Conservation (phyloP, 148 eudicot genomes). For the Nepenthes mirabilis region DNA sequence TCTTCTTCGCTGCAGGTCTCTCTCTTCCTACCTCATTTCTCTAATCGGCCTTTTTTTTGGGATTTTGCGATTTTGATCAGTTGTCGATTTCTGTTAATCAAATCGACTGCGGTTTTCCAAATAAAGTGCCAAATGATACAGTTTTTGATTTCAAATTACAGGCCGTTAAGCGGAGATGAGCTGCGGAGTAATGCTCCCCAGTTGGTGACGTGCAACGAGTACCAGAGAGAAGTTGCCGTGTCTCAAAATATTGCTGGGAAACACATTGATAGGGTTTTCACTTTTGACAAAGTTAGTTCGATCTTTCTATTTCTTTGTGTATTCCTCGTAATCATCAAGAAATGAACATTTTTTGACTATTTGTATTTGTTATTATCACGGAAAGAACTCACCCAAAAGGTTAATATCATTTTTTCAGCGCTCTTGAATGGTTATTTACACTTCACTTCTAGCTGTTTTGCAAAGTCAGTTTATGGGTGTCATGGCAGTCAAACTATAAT, state of each 20-base stretch:
- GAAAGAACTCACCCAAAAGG: not conserved
- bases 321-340: too few relatives aligned
- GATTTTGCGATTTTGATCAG: not conserved
- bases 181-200: slow-evolving; percentile 80
- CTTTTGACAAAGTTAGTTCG: slow-evolving; percentile 44
- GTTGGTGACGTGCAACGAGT: slow-evolving; percentile 81
- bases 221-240: slow-evolving; percentile 66
- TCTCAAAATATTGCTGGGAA: slow-evolving; percentile 57
- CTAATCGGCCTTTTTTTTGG: not conserved
- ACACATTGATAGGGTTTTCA: slow-evolving; percentile 46
- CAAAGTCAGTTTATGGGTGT: too few relatives aligned
- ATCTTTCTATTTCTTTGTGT: not conserved
- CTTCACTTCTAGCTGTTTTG: too few relatives aligned
- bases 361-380: too few relatives aligned
- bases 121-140: not conserved
- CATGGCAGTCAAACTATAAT: too few relatives aligned
- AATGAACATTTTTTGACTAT: too few relatives aligned
- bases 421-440: too few relatives aligned
- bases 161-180: slow-evolving; percentile 93
- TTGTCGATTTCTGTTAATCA: not conserved
- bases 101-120: not conserved
- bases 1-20: slow-evolving; percentile 84
- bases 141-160: slow-evolving; percentile 11
- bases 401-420: not conserved
- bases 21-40: not conserved